These are phyloP conservation scores for Aspergillus spinulosporus DNA, from an alignment of 2,329 filamentous ascomycete genomes.

Conservation along the genomic window DNA sequence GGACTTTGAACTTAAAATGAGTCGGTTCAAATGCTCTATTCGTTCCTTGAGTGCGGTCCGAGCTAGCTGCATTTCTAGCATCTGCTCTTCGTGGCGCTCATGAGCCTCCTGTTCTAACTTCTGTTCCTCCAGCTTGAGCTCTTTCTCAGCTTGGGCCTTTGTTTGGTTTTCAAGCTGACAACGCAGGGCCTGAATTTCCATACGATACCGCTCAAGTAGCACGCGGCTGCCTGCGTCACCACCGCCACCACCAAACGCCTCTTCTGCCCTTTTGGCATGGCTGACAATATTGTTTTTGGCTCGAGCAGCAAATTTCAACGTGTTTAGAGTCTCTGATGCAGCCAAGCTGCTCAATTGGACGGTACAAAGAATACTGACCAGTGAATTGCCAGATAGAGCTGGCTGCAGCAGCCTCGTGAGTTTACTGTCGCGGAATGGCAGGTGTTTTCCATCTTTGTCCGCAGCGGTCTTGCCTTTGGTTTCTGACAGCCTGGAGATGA, in stretches of 20 bases:
- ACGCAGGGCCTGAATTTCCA: conserved; percentile 84
- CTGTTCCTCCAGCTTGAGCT: conserved; percentile 65
- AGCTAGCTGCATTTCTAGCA: conserved; percentile 97
- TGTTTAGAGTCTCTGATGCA: conserved; percentile 87
- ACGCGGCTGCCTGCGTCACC: conserved; percentile 81
- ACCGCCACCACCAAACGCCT: conserved; percentile 74
- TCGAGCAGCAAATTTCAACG: conserved; percentile 91
- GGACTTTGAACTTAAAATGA: conserved; percentile 94
- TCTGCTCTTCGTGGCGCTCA: conserved; percentile 90
- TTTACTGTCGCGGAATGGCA: conserved; percentile 97
- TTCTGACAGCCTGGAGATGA: conserved; percentile 89
- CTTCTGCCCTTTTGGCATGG: conserved; percentile 91
- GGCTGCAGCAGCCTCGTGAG: conserved; percentile 89
- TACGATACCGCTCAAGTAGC: conserved; percentile 84
- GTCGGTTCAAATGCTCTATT: conserved; percentile 91
- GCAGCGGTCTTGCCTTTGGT: conserved; percentile 75
- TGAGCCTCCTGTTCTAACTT: conserved; percentile 80
- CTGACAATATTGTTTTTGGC: conserved; percentile 98
- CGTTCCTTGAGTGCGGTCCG: conserved; percentile 94
- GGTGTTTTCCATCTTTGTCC: conserved; percentile 85
- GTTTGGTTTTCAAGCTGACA: conserved; percentile 80
- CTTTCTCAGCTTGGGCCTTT: conserved; percentile 63
- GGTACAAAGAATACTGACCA: conserved; percentile 96
- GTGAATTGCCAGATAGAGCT: conserved; percentile 85
- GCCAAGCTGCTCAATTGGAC: conserved; percentile 80